Conservation (phyloP, 139 green algal genomes). For the Micromonas commoda region DNA sequence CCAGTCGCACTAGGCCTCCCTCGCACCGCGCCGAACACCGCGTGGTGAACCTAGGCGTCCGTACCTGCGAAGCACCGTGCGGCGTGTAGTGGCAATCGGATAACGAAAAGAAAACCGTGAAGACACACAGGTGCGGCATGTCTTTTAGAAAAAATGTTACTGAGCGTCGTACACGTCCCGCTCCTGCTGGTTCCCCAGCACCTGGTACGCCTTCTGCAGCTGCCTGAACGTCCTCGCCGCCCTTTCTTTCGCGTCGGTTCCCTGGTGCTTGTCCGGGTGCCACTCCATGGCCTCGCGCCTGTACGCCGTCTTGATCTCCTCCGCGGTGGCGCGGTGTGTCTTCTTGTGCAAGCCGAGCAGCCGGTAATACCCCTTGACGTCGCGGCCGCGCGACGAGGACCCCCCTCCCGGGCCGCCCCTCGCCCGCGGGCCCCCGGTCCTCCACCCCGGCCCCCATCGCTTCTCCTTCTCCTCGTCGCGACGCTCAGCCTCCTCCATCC, state of each 20-base stretch:
- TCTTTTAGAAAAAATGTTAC: no score
- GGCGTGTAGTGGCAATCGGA: no score
- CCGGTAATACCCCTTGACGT: constrained; percentile 6
- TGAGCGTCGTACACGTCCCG: constrained; percentile 3
- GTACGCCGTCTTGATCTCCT: constrained; percentile 21
- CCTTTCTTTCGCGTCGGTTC: background rate
- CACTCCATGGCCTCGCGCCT: background rate
- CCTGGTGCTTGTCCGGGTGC: constrained; percentile 22
- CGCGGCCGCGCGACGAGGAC: background rate
- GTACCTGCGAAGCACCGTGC: no score
- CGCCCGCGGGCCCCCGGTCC: background rate
- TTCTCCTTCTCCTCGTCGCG: background rate
- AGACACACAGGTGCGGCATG: no score
- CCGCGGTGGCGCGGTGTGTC: background rate
- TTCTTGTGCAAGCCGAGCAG: background rate
- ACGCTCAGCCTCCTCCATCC: background rate
- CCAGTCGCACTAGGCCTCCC: no score
- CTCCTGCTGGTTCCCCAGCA: background rate
- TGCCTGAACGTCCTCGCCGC: background rate
- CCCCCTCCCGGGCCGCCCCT: background rate
- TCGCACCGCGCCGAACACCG: no score
- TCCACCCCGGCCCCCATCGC: constrained; percentile 4
- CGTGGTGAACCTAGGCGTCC: no score
- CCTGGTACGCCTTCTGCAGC: constrained; percentile 11
- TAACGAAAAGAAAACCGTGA: no score